Conservation (phyloP, 2,329 filamentous ascomycete species). For the Neopestalotiopsis rosae region DNA sequence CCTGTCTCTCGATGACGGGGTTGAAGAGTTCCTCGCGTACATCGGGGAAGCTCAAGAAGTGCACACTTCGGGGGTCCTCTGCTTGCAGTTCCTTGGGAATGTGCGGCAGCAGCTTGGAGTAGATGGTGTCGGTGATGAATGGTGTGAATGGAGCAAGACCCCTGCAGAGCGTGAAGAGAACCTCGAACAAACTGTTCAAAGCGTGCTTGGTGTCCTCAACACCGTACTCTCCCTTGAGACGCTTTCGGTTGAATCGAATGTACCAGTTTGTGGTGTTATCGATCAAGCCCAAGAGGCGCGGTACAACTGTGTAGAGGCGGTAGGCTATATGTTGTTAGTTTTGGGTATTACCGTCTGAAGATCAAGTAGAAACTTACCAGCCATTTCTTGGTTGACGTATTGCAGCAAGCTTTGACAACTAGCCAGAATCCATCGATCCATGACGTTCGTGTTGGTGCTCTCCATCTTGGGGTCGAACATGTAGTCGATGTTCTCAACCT, state of each 20-base stretch:
- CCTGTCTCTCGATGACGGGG: conserved; percentile 81
- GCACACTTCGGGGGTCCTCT: conserved; percentile 82
- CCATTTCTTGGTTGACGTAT: conserved; percentile 94
- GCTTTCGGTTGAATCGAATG: conserved; percentile 67
- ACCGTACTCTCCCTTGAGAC: conserved; percentile 88
- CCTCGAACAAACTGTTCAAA: conserved; percentile 92
- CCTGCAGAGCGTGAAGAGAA: conserved; percentile 86
- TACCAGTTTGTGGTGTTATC: conserved; percentile 99
- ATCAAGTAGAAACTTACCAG: conserved; percentile 53
- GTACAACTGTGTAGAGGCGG: conserved; percentile 89
- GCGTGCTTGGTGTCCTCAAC: conserved; percentile 87
- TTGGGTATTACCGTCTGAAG: conserved; percentile 17
- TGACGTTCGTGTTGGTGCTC: conserved; percentile 83
- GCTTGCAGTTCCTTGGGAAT: conserved; percentile 75
- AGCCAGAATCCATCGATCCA: conserved; percentile 95
- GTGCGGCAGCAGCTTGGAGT: conserved; percentile 79
- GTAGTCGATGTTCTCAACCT: conserved; percentile 79
- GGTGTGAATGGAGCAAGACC: conserved; percentile 94
- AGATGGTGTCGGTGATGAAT: conserved; percentile 95
- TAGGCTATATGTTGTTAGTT: conserved; percentile 54
- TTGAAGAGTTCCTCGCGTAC: conserved; percentile 90
- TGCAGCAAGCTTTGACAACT: conserved; percentile 89
- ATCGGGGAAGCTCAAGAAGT: conserved; percentile 90
- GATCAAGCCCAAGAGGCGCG: conserved; percentile 80
- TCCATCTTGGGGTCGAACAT: conserved; percentile 78